Conservation (phyloP, 2,329 filamentous ascomycete genomes). For the Hypoxylon sp. region DNA sequence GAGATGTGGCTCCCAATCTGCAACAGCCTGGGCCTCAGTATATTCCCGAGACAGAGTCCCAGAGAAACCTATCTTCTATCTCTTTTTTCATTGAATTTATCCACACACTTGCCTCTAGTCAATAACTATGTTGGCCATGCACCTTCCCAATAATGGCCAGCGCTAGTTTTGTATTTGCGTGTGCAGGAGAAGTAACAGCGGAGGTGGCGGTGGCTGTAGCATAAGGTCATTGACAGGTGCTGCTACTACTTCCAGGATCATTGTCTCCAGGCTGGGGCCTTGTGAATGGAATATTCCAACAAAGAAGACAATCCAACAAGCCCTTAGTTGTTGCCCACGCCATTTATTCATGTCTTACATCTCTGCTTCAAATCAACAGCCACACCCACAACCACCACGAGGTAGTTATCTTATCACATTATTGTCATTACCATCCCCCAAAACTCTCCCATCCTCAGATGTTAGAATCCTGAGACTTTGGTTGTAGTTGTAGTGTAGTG, state of each 20-base stretch:
- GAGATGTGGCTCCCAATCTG: constrained; percentile 44
- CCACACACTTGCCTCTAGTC: constrained; percentile 10
- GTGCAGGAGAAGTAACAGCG: constrained; percentile 30
- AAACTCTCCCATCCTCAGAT: constrained; percentile 20
- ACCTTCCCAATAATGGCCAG: constrained; percentile 37
- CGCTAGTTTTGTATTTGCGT: constrained; percentile 33
- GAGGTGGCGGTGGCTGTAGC: constrained; percentile 22
- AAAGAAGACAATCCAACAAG: constrained; percentile 51
- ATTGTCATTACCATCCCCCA: constrained; percentile 14
- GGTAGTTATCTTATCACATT: constrained; percentile 33
- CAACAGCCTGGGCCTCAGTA: constrained; percentile 53
- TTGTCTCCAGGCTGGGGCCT: constrained; percentile 38
- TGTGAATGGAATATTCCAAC: constrained; percentile 44
- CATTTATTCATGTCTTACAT: constrained; percentile 46
- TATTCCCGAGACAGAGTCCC: constrained; percentile 60
- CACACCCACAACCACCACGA: constrained; percentile 35
- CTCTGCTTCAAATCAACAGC: constrained; percentile 41
- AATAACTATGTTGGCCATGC: constrained; percentile 36
- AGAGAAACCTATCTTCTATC: constrained; percentile 36
- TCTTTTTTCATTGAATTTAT: constrained; percentile 18
- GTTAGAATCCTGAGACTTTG: constrained; percentile 28
- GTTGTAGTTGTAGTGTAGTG: constrained; percentile 33
- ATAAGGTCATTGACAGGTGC: constrained; percentile 43
- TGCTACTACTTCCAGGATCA: constrained; percentile 36
- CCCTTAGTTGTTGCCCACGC: constrained; percentile 46